Evolutionary conservation across 805 yeast genomes (phyloP).

Genomic region (Komagataella ulmi): DNA sequence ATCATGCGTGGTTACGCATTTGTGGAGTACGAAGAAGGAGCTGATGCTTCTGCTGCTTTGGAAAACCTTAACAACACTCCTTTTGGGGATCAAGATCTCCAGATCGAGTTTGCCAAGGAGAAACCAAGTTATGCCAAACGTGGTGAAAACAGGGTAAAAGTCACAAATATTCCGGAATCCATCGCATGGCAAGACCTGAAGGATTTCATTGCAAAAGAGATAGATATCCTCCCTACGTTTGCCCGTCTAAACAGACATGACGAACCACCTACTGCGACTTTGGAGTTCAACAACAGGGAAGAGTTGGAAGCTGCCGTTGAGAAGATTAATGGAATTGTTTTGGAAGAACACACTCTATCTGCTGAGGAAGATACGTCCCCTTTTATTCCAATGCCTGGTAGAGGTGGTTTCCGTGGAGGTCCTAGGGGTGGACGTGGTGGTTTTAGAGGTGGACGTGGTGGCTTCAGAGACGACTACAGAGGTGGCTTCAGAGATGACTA

Average conservation of each 20-base stretch:
- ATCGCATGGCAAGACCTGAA: slow-evolving; percentile 83
- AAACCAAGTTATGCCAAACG: slow-evolving; percentile 41
- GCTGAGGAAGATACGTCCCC: slow-evolving; percentile 72
- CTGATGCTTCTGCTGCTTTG: slow-evolving; percentile 36
- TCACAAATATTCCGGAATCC: slow-evolving; percentile 59
- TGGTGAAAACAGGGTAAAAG: slow-evolving; percentile 63
- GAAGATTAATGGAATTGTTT: slow-evolving; percentile 57
- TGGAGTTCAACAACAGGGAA: slow-evolving; percentile 53
- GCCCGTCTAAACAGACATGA: slow-evolving; percentile 23
- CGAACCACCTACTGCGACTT: slow-evolving; percentile 30
- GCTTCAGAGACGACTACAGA: slow-evolving; percentile 26
- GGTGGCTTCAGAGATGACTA: slow-evolving; percentile 25
- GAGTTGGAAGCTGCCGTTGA: slow-evolving; percentile 65
- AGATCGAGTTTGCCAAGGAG: slow-evolving; percentile 41
- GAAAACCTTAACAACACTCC: slow-evolving; percentile 29
- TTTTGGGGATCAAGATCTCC: slow-evolving; percentile 35
- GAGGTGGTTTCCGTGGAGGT: slow-evolving; percentile 25
- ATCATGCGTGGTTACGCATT: slow-evolving; percentile 79
- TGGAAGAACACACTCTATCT: slow-evolving; percentile 50
- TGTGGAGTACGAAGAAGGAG: slow-evolving; percentile 66
- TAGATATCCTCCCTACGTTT: slow-evolving; percentile 50
- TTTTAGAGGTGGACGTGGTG: slow-evolving; percentile 31
- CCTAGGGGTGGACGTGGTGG: slow-evolving; percentile 29
- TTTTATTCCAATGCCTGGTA: slow-evolving; percentile 27
- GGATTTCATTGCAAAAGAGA: slow-evolving; percentile 78